Percentiles rank a stretch among this genome's conserved stretches.
Evolutionary conservation across 441 rosid genomes (phyloP).

Genomic region (Populus hybrid): DNA sequence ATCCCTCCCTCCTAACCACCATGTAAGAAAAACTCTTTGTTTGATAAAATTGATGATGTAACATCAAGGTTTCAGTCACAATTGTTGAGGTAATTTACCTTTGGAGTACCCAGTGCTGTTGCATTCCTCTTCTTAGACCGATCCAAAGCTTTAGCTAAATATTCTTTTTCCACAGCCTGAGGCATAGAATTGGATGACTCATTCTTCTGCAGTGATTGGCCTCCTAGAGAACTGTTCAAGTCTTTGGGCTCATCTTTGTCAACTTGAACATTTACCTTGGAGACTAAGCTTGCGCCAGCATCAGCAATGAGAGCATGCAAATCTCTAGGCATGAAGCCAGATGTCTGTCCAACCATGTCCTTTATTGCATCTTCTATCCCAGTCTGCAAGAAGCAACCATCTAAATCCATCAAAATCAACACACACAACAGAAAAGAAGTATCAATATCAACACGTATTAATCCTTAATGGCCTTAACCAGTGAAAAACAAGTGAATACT

Average conservation of each 20-base stretch:
- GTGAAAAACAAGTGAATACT: neutral
- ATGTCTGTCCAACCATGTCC: conserved; percentile 83
- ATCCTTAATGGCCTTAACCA: neutral
- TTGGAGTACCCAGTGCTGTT: conserved; percentile 92
- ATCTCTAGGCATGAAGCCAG: conserved; percentile 94
- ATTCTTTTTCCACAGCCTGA: conserved; percentile 44
- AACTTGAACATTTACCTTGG: conserved; percentile 33
- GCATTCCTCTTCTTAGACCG: conserved; percentile 93
- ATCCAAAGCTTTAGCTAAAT: conserved; percentile 66
- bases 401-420: conserved; percentile 20
- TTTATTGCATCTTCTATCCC: conserved; percentile 58
- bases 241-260: conserved; percentile 33
- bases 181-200: conserved; percentile 28
- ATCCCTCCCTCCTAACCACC: neutral
- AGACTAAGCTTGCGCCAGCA: conserved; percentile 67
- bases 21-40: neutral
- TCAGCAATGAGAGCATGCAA: conserved; percentile 84
- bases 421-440: neutral
- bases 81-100: conserved; percentile 43
- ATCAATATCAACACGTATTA: neutral
- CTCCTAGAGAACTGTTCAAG: conserved; percentile 31
- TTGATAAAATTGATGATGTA: neutral
- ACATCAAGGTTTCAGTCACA: neutral
- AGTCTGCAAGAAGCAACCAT: conserved; percentile 49
- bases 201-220: conserved; percentile 28